A percentile compares a stretch with the other conserved stretches of the same genome.
phyloP scores from a whole-genome alignment of 2,329 filamentous ascomycete genomes.

The Monascus ruber region DNA sequence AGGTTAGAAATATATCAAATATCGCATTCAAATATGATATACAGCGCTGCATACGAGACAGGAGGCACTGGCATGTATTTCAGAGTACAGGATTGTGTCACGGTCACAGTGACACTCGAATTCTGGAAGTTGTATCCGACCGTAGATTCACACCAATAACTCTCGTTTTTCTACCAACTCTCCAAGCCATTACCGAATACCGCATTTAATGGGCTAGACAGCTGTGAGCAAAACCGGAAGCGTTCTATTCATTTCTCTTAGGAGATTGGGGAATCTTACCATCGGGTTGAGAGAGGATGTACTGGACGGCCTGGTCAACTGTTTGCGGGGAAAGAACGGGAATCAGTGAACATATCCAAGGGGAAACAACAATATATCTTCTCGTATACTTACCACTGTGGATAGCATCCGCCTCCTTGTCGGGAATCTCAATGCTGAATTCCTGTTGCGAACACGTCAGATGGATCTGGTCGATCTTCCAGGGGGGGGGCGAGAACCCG shows the following conservation, averaged over 20 bases:
- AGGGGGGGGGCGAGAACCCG: no score
- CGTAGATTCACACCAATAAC: slow-evolving; percentile 17
- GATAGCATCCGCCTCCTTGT: slow-evolving; percentile 91
- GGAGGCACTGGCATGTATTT: background rate
- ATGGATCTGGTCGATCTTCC: no score
- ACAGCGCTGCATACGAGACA: background rate
- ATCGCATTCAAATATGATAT: background rate
- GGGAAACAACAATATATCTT: background rate
- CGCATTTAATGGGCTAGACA: slow-evolving; percentile 25
- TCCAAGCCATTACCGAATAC: no score
- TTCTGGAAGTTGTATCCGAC: background rate
- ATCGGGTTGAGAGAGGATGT: slow-evolving; percentile 87
- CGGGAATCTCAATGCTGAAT: slow-evolving; percentile 91
- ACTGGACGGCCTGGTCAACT: slow-evolving; percentile 92
- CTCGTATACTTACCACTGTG: slow-evolving; percentile 64
- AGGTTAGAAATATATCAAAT: slow-evolving; percentile 1
- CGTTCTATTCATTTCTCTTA: no score
- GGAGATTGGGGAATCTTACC: slow-evolving; percentile 47
- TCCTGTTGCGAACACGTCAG: slow-evolving; percentile 36
- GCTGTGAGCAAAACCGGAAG: no score
- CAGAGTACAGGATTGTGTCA: no score
- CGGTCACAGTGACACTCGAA: background rate
- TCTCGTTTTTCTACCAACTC: slow-evolving; percentile 23
- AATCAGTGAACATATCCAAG: background rate
- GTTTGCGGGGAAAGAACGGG: slow-evolving; percentile 3